Evolutionary conservation across 202 grass and related monocot genomes (phyloP), one percentile per base, ranked within the genome.

Genomic region (Hordeum pubiflorum): DNA sequence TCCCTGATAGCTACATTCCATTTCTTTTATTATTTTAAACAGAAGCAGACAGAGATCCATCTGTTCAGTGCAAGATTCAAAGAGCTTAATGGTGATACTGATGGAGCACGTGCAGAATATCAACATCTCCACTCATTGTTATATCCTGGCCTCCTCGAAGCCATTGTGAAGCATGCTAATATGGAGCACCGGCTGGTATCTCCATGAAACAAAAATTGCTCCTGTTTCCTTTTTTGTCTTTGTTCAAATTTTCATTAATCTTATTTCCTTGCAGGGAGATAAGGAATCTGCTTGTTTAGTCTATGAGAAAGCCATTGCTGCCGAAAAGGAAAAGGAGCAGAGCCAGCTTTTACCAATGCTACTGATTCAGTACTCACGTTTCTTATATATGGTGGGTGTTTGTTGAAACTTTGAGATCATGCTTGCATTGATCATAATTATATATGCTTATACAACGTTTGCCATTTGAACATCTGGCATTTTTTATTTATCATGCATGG

Each of bases 21-120:
- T 52, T 78, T 23, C 52, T 60, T 48, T 38, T 74, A 33, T 87
- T 82, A 26, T 81, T 72, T 79, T 78, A 34, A 44, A 95, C 88
- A 99, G 96, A 99, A 99, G 83, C 92, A 95, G 70, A 83, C 96
- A 74, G 96, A 99, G 60, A 95, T 99, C 81, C 96, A 95, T 81
- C 84, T 99, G 26, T 99, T 99, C 52, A 86, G 86, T 69, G 96
- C 90, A 26, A 80, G 74, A 83, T 99, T 99, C 67, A 95, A 91
- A 89, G 96, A 99, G 82, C 81, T 95, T 32, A 91, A 63, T 81
- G 92, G 87, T 55, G 96, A 99, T 91, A 41, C 85, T 64, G 64
- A 79, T 78, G 96, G 92, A 77, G 90, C 96, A 80, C 90, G 96
- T 72, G 75, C 44, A 76, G 89, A 89, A 59, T 99, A 91, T 82